Evolutionary conservation across 2,329 filamentous ascomycete species (phyloP).

Genomic region (Stagonosporopsis chrysanthemi): DNA sequence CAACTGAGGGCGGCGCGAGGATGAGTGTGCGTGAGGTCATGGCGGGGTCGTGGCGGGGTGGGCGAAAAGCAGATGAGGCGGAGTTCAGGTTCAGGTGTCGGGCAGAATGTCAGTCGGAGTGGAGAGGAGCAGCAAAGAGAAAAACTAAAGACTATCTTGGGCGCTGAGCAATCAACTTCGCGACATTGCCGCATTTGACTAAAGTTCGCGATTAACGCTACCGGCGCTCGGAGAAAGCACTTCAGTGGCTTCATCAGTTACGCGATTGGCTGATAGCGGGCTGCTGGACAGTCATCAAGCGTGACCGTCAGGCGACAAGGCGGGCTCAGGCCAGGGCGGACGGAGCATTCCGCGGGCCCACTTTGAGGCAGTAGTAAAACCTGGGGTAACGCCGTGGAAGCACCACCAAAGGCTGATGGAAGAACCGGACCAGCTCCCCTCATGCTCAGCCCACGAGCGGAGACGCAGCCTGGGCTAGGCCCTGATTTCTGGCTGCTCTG

Average conservation of each 20-base stretch:
- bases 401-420: constrained; percentile 6
- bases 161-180: constrained; percentile 21
- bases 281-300: constrained; percentile 14
- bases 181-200: constrained; percentile 18
- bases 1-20: constrained; percentile 88
- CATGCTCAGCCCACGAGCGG: constrained; percentile 2
- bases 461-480: background rate
- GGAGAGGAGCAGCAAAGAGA: background rate
- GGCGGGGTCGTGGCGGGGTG: constrained; percentile 31
- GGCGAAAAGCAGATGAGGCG: constrained; percentile 5
- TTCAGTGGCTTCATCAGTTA: constrained; percentile 16
- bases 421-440: background rate
- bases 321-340: constrained; percentile 3
- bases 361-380: constrained; percentile 18
- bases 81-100: background rate
- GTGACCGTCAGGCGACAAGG: constrained; percentile 14
- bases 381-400: constrained; percentile 20
- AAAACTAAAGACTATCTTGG: constrained; percentile 7
- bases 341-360: constrained; percentile 13
- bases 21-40: constrained; percentile 71
- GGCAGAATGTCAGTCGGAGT: constrained; percentile 6
- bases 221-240: constrained; percentile 22
- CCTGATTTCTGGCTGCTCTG: too few species aligned
- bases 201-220: constrained; percentile 14
- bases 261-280: constrained; percentile 11